Evolutionary conservation across 257 asterid species (phyloP).

Genomic region (Solanum ossicruentum): DNA sequence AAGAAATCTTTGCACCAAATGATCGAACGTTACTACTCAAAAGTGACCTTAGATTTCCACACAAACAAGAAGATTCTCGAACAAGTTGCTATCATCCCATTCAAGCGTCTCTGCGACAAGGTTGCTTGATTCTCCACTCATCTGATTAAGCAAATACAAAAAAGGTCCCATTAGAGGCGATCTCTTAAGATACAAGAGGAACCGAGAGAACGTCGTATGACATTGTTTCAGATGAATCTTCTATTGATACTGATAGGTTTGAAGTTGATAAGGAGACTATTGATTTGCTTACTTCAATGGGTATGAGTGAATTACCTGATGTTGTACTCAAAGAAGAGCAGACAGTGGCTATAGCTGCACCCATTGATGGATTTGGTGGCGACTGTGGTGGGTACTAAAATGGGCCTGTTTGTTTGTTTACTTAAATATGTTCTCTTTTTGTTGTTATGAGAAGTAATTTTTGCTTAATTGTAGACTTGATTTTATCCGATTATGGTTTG

Average conservation of each 20-base stretch:
- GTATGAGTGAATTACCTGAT: slow-evolving; percentile 58
- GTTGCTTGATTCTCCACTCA: slow-evolving; percentile 68
- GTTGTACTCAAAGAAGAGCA: slow-evolving; percentile 26
- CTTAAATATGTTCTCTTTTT: not conserved
- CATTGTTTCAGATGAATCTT: slow-evolving; percentile 51
- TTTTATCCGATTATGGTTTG: not conserved
- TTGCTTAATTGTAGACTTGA: not conserved
- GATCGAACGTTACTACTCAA: slow-evolving; percentile 55
- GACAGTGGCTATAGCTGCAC: slow-evolving; percentile 4
- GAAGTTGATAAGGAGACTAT: slow-evolving; percentile 69
- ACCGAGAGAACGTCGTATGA: slow-evolving; percentile 75
- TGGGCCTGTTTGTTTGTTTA: not conserved
- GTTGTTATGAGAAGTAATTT: not conserved
- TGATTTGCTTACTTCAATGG: slow-evolving; percentile 38
- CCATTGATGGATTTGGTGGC: slow-evolving; percentile 10
- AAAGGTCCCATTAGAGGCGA: slow-evolving; percentile 57
- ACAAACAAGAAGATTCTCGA: slow-evolving; percentile 57
- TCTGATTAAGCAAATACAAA: slow-evolving; percentile 59
- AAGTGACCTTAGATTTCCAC: slow-evolving; percentile 54
- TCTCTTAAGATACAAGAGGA: slow-evolving; percentile 69
- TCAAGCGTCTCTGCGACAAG: slow-evolving; percentile 69
- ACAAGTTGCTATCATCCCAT: slow-evolving; percentile 58
- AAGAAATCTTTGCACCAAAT: slow-evolving; percentile 58
- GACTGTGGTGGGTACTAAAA: slow-evolving; percentile 12
- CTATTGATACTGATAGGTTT: slow-evolving; percentile 35